phyloP scores from a whole-genome alignment of 257 asterid genomes.

The Verbena officinalis region DNA sequence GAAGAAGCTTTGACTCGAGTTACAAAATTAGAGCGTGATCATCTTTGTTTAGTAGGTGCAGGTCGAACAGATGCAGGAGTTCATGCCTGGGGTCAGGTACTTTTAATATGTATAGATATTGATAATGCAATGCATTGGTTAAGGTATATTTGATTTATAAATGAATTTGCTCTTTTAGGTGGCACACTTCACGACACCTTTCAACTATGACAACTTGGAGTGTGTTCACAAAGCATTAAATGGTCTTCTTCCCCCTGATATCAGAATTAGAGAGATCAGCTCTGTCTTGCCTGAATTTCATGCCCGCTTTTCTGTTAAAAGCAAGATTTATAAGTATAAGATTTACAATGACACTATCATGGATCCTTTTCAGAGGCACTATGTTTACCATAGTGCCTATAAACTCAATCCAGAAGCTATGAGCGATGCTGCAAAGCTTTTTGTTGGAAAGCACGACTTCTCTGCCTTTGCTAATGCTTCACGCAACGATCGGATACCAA shows the following conservation, averaged over 20 bases:
- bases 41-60: slow-evolving; percentile 74
- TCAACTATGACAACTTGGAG: slow-evolving; percentile 69
- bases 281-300: slow-evolving; percentile 78
- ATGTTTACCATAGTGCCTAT: slow-evolving; percentile 70
- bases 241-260: slow-evolving; percentile 79
- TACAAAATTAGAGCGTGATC: slow-evolving; percentile 68
- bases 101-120: slow-evolving; percentile 20
- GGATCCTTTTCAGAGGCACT: slow-evolving; percentile 84
- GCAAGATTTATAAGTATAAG: slow-evolving; percentile 80
- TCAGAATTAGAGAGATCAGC: slow-evolving; percentile 77
- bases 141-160: slow-evolving; percentile 16
- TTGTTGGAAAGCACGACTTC: slow-evolving; percentile 79
- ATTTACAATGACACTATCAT: slow-evolving; percentile 65
- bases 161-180: slow-evolving; percentile 53
- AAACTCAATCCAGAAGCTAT: slow-evolving; percentile 64
- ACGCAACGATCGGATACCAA: slow-evolving; percentile 61
- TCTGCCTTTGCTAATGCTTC: slow-evolving; percentile 85
- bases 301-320: slow-evolving; percentile 87
- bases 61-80: slow-evolving; percentile 97
- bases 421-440: slow-evolving; percentile 78
- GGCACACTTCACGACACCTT: slow-evolving; percentile 82
- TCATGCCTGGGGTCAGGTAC: slow-evolving; percentile 94
- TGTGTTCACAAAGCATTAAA: slow-evolving; percentile 71
- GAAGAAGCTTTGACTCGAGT: slow-evolving; percentile 68
- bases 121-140: slow-evolving; percentile 8